Conservation (phyloP, 2,329 filamentous ascomycete species). For the Paraphaeosphaeria sporulosa region DNA sequence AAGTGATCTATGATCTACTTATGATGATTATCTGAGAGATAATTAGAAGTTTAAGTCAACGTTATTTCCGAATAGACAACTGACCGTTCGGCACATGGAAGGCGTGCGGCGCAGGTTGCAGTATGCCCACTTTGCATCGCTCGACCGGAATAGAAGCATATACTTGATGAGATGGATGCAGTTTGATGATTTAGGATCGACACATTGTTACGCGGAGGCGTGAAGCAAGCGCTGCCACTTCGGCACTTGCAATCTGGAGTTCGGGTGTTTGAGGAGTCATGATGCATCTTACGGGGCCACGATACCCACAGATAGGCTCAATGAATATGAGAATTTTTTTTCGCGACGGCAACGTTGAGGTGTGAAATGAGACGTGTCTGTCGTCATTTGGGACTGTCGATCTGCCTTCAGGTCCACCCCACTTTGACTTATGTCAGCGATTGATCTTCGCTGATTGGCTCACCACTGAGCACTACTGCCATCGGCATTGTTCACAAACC, state of each 20-base stretch:
- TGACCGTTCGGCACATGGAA: neutral
- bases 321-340: neutral
- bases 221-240: neutral
- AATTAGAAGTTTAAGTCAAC: neutral
- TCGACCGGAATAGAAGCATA: neutral
- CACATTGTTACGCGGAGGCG: neutral
- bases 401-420: neutral
- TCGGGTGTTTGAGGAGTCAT: neutral
- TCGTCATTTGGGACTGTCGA: too few relatives aligned
- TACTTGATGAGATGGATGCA: neutral
- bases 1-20: too few relatives aligned
- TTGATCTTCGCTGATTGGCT: neutral
- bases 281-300: neutral
- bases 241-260: neutral
- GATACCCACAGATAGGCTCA: conserved; percentile 5
- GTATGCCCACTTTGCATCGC: neutral
- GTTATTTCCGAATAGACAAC: neutral
- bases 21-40: conserved; percentile 22
- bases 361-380: neutral
- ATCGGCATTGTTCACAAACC: neutral
- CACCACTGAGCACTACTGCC: neutral
- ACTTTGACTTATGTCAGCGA: neutral
- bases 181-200: neutral
- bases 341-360: neutral
- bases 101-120: neutral